Conservation (phyloP, 176 grass and related monocot species). For the Rhynchospora tenuis region DNA sequence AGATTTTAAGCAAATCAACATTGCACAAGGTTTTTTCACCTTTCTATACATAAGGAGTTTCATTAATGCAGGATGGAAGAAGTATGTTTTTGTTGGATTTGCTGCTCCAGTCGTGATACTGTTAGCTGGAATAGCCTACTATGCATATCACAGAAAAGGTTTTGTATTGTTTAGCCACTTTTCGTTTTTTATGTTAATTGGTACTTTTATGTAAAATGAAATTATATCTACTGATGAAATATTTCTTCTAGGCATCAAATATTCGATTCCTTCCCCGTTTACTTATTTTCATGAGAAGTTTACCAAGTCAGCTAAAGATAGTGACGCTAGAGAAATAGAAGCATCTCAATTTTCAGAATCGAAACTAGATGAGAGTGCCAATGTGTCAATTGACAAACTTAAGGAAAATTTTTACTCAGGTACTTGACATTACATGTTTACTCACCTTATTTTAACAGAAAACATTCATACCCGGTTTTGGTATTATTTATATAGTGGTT, state of each 20-base stretch:
- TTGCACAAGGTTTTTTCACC: background rate
- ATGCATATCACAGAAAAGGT: slow-evolving; percentile 43
- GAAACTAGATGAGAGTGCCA: slow-evolving; percentile 28
- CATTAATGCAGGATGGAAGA: slow-evolving; percentile 40
- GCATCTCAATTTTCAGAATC: slow-evolving; percentile 23
- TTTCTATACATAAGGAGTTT: background rate
- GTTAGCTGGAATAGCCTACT: slow-evolving; percentile 52
- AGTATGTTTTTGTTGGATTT: slow-evolving; percentile 34
- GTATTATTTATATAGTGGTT: background rate
- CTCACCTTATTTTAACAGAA: background rate
- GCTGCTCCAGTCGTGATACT: slow-evolving; percentile 48
- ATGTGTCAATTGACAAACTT: slow-evolving; percentile 22
- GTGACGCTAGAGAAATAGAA: slow-evolving; percentile 9
- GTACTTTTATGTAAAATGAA: background rate
- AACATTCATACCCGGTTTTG: background rate
- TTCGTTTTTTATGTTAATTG: background rate
- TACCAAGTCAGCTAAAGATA: slow-evolving; percentile 36
- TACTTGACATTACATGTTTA: background rate
- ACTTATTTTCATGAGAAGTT: slow-evolving; percentile 57
- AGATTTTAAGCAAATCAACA: background rate
- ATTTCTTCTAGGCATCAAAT: slow-evolving; percentile 47
- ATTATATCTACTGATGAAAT: background rate
- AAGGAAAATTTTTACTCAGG: slow-evolving; percentile 16
- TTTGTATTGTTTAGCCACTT: background rate
- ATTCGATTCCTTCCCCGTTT: slow-evolving; percentile 37